phyloP scores from a whole-genome alignment of 495 filamentous ascomycete species.

The Chaetomium tenue region DNA sequence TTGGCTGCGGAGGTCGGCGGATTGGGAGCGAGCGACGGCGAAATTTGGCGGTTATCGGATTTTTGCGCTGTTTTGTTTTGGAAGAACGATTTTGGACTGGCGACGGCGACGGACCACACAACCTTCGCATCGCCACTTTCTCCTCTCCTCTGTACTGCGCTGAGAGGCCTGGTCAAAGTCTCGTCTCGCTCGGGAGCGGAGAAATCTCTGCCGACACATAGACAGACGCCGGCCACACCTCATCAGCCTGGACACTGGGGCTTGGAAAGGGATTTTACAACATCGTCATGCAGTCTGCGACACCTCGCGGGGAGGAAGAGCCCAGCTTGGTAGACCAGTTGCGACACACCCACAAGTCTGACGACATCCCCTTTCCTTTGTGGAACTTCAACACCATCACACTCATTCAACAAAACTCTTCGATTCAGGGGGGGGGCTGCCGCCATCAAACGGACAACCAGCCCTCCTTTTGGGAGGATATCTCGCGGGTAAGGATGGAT shows the following conservation, averaged over 20 bases:
- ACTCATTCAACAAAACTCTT: constrained; percentile 6
- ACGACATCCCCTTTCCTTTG: constrained; percentile 21
- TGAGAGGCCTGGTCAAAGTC: constrained; percentile 5
- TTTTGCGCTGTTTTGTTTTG: constrained; percentile 19
- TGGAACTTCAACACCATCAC: constrained; percentile 8
- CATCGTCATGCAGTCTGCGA: neutral
- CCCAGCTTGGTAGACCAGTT: constrained; percentile 14
- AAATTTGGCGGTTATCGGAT: constrained; percentile 21
- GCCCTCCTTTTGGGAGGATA: neutral
- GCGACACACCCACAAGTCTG: constrained; percentile 17
- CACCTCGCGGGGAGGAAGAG: constrained; percentile 21
- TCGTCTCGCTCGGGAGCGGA: constrained; percentile 20
- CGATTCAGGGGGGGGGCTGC: neutral
- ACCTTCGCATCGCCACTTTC: constrained; percentile 11
- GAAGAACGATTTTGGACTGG: constrained; percentile 7
- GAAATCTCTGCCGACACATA: constrained; percentile 26
- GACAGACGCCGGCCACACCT: constrained; percentile 14
- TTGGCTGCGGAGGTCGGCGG: constrained; percentile 25
- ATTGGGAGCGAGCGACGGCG: constrained; percentile 22
- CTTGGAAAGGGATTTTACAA: constrained; percentile 17
- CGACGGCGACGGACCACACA: constrained; percentile 3
- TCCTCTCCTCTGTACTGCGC: constrained; percentile 18
- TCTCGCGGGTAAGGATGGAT: neutral
- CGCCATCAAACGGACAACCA: constrained; percentile 1
- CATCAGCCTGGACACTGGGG: constrained; percentile 16